A percentile compares a stretch with the other conserved stretches of the same genome.
phyloP scores from a whole-genome alignment of 306 rosid species.

The Cucurbita moschata region DNA sequence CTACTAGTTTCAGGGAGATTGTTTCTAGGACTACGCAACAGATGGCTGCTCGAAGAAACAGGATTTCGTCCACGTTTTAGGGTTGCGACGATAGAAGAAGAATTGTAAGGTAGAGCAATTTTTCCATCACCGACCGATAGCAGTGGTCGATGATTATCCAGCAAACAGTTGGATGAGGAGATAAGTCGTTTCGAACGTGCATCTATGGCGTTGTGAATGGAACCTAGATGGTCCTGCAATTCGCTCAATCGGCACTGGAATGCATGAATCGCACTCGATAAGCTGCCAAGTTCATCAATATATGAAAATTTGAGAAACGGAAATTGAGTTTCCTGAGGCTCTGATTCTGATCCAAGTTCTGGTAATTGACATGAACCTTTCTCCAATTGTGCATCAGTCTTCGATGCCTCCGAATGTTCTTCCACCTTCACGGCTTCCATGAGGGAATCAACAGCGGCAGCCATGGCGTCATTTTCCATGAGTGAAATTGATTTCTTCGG shows the following conservation, averaged over 20 bases:
- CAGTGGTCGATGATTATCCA: no score
- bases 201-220: conserved; percentile 26
- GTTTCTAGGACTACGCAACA: not conserved
- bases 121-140: no score
- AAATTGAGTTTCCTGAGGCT: not conserved
- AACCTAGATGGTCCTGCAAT: conserved; percentile 30
- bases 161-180: not conserved
- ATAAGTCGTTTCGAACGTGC: conserved; percentile 13
- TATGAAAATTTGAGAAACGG: not conserved
- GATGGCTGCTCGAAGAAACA: not conserved
- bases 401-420: not conserved
- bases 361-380: not conserved
- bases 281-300: conserved; percentile 22
- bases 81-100: not conserved
- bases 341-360: not conserved
- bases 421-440: not conserved
- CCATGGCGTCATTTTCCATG: not conserved
- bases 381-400: not conserved
- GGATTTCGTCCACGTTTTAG: not conserved
- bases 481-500: not conserved
- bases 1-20: not conserved
- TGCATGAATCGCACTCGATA: conserved; percentile 18
- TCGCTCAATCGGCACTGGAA: conserved; percentile 31
- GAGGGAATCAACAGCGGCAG: not conserved
- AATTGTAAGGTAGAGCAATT: not conserved